Conservation (phyloP, 352 stramenopile genomes). For the Saprolegnia diclina region DNA sequence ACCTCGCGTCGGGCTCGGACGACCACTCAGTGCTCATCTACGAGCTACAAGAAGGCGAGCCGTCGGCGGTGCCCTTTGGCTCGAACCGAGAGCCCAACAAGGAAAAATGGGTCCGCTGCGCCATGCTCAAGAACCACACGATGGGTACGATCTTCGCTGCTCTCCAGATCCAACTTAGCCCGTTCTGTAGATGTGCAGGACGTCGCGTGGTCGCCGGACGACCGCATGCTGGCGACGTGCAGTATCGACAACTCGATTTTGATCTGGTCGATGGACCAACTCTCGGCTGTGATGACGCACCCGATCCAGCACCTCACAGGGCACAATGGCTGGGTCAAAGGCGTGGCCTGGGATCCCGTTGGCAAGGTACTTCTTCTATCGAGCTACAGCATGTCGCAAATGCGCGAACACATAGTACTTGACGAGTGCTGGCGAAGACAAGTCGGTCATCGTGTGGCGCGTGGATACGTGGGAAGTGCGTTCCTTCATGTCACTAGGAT, state of each 20-base stretch:
- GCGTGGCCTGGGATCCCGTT: slow-evolving; percentile 80
- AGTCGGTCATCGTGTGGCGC: slow-evolving; percentile 78
- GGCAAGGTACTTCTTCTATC: slow-evolving; percentile 77
- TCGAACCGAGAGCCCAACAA: slow-evolving; percentile 75
- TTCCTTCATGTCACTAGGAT: neutral
- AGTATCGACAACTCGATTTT: slow-evolving; percentile 86
- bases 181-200: slow-evolving; percentile 64
- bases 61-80: slow-evolving; percentile 67
- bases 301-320: slow-evolving; percentile 68
- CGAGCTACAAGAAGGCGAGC: slow-evolving; percentile 55
- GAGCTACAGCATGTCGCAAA: no score
- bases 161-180: neutral
- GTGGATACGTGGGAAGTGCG: slow-evolving; percentile 69
- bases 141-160: slow-evolving; percentile 47
- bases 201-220: slow-evolving; percentile 80
- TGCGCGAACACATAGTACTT: slow-evolving; percentile 47
- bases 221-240: slow-evolving; percentile 82
- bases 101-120: slow-evolving; percentile 77
- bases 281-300: slow-evolving; percentile 64
- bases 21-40: slow-evolving; percentile 82
- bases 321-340: slow-evolving; percentile 84
- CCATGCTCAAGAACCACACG: slow-evolving; percentile 76
- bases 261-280: slow-evolving; percentile 72
- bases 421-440: slow-evolving; percentile 82
- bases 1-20: slow-evolving; percentile 76